Percentiles rank a stretch among this genome's conserved stretches.
These are phyloP conservation scores for Lasiodiplodia hormozganensis DNA, from an alignment of 2,329 filamentous ascomycete species.

Conservation along the genomic window DNA sequence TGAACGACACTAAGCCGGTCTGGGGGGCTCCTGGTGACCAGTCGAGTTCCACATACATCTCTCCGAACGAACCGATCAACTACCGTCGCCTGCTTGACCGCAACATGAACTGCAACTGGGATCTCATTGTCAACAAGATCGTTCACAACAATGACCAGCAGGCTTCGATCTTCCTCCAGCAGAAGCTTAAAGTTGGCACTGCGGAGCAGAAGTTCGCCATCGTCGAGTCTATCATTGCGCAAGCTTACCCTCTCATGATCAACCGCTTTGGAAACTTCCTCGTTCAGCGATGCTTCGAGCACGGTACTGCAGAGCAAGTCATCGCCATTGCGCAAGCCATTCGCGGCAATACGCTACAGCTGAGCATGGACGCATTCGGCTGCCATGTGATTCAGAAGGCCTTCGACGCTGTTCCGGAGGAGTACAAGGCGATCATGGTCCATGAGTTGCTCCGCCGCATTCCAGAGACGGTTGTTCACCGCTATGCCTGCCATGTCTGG, in stretches of 20 bases:
- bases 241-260: constrained; percentile 95
- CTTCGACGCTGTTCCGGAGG: constrained; percentile 95
- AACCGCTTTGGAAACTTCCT: constrained; percentile 99
- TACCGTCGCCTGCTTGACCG: constrained; percentile 94
- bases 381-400: constrained; percentile 99
- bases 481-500: constrained; percentile 99
- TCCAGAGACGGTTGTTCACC: constrained; percentile 96
- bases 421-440: constrained; percentile 99
- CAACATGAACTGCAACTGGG: constrained; percentile 98
- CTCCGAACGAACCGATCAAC: constrained; percentile 90
- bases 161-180: constrained; percentile 97
- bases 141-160: constrained; percentile 99
- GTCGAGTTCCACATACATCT: constrained; percentile 70
- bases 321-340: constrained; percentile 94
- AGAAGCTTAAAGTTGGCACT: constrained; percentile 97
- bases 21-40: constrained; percentile 29
- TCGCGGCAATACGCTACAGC: constrained; percentile 87
- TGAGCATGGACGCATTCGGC: constrained; percentile 98
- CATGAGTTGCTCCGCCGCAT: constrained; percentile 94
- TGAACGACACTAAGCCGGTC: neutral
- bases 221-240: constrained; percentile 92
- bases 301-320: constrained; percentile 92
- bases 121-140: constrained; percentile 99
- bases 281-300: constrained; percentile 98
- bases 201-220: constrained; percentile 97